Conservation (phyloP, 2,329 filamentous ascomycete species). For the Fusarium verticillioides region DNA sequence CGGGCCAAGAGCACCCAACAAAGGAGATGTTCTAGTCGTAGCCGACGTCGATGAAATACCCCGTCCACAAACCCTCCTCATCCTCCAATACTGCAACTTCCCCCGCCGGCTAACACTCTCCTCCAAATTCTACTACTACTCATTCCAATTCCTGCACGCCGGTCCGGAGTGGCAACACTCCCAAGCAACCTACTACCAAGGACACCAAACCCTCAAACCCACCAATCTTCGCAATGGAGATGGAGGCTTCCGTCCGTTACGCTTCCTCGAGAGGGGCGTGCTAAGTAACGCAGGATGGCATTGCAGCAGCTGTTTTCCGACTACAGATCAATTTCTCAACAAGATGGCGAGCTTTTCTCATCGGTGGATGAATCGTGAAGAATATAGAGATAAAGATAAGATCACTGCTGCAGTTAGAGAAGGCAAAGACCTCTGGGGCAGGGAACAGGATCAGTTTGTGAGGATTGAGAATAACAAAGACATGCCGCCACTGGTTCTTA, state of each 20-base stretch:
- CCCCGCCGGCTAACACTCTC: slow-evolving; percentile 63
- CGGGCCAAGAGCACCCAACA: slow-evolving; percentile 53
- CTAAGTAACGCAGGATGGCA: slow-evolving; percentile 67
- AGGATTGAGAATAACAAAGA: slow-evolving; percentile 62
- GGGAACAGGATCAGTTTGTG: slow-evolving; percentile 59
- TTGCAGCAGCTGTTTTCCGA: slow-evolving; percentile 70
- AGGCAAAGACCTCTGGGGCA: slow-evolving; percentile 66
- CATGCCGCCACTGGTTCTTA: slow-evolving; percentile 60
- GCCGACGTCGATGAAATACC: slow-evolving; percentile 71
- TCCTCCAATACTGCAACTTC: slow-evolving; percentile 62
- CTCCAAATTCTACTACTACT: slow-evolving; percentile 67
- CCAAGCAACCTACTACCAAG: slow-evolving; percentile 66
- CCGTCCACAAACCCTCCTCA: slow-evolving; percentile 59
- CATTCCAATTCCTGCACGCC: slow-evolving; percentile 61
- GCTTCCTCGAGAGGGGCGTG: slow-evolving; percentile 55
- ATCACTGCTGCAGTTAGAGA: slow-evolving; percentile 63
- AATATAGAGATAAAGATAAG: slow-evolving; percentile 58
- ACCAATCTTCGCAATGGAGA: slow-evolving; percentile 63
- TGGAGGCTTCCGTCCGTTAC: slow-evolving; percentile 52
- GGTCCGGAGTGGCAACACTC: slow-evolving; percentile 64
- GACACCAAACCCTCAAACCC: slow-evolving; percentile 60
- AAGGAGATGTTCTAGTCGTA: slow-evolving; percentile 66
- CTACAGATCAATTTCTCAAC: slow-evolving; percentile 63
- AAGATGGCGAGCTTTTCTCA: slow-evolving; percentile 69
- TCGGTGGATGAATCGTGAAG: slow-evolving; percentile 60